phyloP scores from a whole-genome alignment of 257 asterid genomes.

The Solanum paucissectum region DNA sequence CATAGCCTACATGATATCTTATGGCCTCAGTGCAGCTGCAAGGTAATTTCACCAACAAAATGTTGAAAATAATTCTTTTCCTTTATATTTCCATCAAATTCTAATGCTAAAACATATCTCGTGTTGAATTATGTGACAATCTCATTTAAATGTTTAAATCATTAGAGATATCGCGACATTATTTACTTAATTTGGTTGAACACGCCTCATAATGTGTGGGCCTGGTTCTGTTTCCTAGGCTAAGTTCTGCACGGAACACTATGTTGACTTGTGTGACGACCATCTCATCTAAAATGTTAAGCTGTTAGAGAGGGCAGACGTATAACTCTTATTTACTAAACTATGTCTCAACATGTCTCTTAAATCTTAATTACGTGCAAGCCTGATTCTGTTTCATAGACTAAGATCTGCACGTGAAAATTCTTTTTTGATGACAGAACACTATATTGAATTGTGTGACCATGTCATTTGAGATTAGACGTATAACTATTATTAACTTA shows the following conservation, averaged over 20 bases:
- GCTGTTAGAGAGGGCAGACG: neutral
- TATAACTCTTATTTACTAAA: neutral
- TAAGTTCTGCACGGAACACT: neutral
- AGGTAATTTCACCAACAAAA: slow-evolving; percentile 29
- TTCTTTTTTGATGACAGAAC: neutral
- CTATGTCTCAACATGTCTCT: neutral
- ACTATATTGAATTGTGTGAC: neutral
- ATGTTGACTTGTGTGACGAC: neutral
- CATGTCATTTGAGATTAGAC: neutral
- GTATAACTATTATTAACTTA: neutral
- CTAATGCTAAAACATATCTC: neutral
- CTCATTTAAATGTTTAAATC: neutral
- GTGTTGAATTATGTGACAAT: neutral
- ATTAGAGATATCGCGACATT: neutral
- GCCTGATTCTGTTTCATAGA: neutral
- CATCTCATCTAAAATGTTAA: neutral
- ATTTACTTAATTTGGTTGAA: neutral
- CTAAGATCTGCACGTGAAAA: neutral
- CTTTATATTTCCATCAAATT: neutral
- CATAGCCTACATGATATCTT: slow-evolving; percentile 51
- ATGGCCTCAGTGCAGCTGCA: slow-evolving; percentile 77
- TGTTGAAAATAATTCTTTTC: neutral
- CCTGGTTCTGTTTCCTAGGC: neutral
- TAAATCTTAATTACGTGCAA: neutral
- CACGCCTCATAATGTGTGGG: neutral